Evolutionary conservation across 306 rosid species (phyloP).

Genomic region (Acacia acuminata): DNA sequence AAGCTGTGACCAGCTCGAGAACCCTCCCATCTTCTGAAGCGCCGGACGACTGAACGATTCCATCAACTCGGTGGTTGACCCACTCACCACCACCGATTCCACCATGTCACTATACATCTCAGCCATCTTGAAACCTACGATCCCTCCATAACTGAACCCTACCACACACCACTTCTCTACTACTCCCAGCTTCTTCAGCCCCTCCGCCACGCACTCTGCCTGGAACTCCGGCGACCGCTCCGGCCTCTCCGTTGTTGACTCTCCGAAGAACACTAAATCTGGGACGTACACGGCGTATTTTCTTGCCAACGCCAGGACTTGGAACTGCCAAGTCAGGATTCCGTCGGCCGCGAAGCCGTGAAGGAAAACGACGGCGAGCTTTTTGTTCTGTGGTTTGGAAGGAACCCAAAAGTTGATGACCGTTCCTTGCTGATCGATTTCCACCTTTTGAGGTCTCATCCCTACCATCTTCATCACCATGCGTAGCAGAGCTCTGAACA

Average conservation of each 20-base stretch:
- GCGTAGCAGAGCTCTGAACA: neutral
- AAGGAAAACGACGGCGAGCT: neutral
- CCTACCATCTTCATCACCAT: neutral
- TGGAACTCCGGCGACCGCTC: neutral
- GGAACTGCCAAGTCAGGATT: constrained; percentile 6
- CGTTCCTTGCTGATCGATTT: neutral
- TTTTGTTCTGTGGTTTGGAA: neutral
- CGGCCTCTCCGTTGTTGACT: neutral
- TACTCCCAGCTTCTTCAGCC: neutral
- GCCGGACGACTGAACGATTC: neutral
- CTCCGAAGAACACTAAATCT: neutral
- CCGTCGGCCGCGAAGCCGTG: neutral
- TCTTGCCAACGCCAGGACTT: neutral
- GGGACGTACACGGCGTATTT: neutral
- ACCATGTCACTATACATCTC: neutral
- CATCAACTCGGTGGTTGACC: neutral
- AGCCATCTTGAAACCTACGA: neutral
- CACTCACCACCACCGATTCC: neutral
- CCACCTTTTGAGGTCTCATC: neutral
- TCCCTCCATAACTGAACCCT: constrained; percentile 2
- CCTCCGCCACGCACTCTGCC: neutral
- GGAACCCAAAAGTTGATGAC: constrained; percentile 2
- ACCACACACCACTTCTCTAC: neutral
- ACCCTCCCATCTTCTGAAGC: neutral
- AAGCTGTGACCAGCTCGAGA: neutral